A percentile compares a stretch with the other conserved stretches of the same genome.
phyloP scores from a whole-genome alignment of 768 basidiomycete genomes.

The Terana coerulea region DNA sequence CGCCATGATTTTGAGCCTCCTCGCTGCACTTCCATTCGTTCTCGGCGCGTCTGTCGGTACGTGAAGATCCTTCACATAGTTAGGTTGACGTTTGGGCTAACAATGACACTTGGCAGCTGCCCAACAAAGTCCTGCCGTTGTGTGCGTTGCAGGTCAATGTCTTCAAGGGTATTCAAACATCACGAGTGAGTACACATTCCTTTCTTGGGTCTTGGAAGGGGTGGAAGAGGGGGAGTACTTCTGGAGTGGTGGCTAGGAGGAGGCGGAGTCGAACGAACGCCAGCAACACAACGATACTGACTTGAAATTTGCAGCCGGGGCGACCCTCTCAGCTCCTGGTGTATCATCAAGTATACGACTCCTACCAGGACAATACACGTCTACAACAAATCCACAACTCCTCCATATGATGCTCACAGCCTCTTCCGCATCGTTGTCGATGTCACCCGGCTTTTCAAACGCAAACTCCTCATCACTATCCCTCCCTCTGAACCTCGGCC shows the following conservation, averaged over 20 bases:
- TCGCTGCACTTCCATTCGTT: slow-evolving; percentile 31
- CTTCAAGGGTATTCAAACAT: slow-evolving; percentile 74
- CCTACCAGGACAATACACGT: slow-evolving; percentile 74
- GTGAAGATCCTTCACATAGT: too few species aligned
- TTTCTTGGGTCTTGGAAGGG: too few species aligned
- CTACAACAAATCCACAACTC: slow-evolving; percentile 66
- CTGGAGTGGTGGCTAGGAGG: too few species aligned
- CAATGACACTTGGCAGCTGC: slow-evolving; percentile 35
- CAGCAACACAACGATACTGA: too few species aligned
- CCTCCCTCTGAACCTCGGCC: slow-evolving; percentile 63
- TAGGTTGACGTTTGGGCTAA: neutral
- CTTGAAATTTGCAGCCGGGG: slow-evolving; percentile 55
- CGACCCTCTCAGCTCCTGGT: slow-evolving; percentile 55
- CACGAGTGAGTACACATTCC: slow-evolving; percentile 49
- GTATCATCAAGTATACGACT: slow-evolving; percentile 52
- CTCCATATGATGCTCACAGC: slow-evolving; percentile 67
- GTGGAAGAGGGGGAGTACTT: too few species aligned
- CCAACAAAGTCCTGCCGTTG: slow-evolving; percentile 54
- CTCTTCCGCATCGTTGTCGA: slow-evolving; percentile 52
- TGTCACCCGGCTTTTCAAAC: slow-evolving; percentile 62
- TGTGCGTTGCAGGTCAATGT: slow-evolving; percentile 90
- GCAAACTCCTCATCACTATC: slow-evolving; percentile 44
- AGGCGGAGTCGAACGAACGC: neutral
- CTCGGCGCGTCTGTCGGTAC: slow-evolving; percentile 38
- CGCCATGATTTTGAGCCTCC: slow-evolving; percentile 38